These are phyloP conservation scores for Bimuria novae-zelandiae DNA, from an alignment of 2,329 filamentous ascomycete genomes.

Conservation along the genomic window DNA sequence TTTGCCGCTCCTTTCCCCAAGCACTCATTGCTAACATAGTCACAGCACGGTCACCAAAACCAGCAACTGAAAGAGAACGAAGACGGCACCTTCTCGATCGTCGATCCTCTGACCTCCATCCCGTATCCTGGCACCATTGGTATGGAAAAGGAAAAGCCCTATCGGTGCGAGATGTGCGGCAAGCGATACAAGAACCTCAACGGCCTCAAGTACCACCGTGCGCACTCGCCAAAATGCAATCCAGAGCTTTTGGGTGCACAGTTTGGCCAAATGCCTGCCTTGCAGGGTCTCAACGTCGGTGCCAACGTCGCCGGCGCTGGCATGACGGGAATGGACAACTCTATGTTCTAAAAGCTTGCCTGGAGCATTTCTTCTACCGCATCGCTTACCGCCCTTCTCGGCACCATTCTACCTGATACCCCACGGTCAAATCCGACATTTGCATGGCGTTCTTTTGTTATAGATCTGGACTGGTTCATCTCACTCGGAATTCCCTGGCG, in stretches of 20 bases:
- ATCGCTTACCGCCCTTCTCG: slow-evolving; percentile 13
- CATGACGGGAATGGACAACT: slow-evolving; percentile 61
- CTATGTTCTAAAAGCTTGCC: slow-evolving; percentile 47
- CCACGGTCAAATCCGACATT: slow-evolving; percentile 22
- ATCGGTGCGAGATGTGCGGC: slow-evolving; percentile 93
- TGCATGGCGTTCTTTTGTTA: slow-evolving; percentile 23
- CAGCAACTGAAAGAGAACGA: slow-evolving; percentile 96
- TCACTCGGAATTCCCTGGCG: slow-evolving; percentile 15
- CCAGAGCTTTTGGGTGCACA: slow-evolving; percentile 63
- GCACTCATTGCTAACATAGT: slow-evolving; percentile 24
- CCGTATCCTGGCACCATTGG: slow-evolving; percentile 95
- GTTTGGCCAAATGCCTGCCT: slow-evolving; percentile 14
- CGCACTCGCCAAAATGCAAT: slow-evolving; percentile 84
- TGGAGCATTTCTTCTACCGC: slow-evolving; percentile 8
- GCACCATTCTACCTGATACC: slow-evolving; percentile 30
- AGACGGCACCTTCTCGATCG: slow-evolving; percentile 96
- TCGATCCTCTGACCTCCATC: slow-evolving; percentile 91
- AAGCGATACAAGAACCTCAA: slow-evolving; percentile 99
- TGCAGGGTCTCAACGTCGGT: slow-evolving; percentile 35
- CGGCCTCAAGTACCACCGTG: slow-evolving; percentile 85
- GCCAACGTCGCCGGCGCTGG: slow-evolving; percentile 59
- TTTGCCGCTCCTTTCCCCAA: slow-evolving; percentile 11
- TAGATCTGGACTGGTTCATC: slow-evolving; percentile 21
- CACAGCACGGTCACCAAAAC: slow-evolving; percentile 86
- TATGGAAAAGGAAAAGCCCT: slow-evolving; percentile 99